phyloP scores from a whole-genome alignment of 129 eudicot genomes.

The Arctium lappa region DNA sequence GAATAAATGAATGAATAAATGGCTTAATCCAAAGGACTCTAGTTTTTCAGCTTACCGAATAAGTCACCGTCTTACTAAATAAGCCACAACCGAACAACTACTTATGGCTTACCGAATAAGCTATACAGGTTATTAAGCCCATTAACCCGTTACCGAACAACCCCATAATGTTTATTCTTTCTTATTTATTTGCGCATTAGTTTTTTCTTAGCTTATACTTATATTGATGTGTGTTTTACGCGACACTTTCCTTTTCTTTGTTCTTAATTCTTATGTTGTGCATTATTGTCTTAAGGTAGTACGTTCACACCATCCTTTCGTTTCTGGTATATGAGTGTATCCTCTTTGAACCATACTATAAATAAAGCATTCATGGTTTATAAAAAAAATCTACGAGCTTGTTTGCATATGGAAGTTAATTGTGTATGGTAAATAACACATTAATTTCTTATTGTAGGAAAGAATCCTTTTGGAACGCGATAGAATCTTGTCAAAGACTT shows the following conservation, averaged over 20 bases:
- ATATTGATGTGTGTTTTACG: neutral
- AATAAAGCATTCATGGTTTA: neutral
- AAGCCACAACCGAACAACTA: too few relatives aligned
- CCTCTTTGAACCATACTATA: neutral
- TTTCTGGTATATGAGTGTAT: neutral
- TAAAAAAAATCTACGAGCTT: neutral
- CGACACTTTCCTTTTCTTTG: neutral
- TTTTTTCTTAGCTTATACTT: neutral
- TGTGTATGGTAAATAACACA: neutral
- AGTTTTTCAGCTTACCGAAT: too few relatives aligned
- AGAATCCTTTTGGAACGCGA: conserved; percentile 81
- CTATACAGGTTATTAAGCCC: too few relatives aligned
- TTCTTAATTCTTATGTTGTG: neutral
- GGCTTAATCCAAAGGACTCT: too few relatives aligned
- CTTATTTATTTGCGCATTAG: neutral
- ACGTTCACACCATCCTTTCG: neutral
- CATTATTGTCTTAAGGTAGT: neutral
- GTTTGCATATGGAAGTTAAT: neutral
- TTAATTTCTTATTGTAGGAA: conserved; percentile 40
- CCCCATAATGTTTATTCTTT: neutral
- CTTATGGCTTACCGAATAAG: too few relatives aligned
- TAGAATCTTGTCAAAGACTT: conserved; percentile 72
- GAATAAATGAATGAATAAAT: too few relatives aligned
- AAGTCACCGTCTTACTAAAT: too few relatives aligned
- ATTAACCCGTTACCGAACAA: too few relatives aligned